phyloP scores from a whole-genome alignment of 2,329 filamentous ascomycete genomes.

The Hymenoscyphus albidus region DNA sequence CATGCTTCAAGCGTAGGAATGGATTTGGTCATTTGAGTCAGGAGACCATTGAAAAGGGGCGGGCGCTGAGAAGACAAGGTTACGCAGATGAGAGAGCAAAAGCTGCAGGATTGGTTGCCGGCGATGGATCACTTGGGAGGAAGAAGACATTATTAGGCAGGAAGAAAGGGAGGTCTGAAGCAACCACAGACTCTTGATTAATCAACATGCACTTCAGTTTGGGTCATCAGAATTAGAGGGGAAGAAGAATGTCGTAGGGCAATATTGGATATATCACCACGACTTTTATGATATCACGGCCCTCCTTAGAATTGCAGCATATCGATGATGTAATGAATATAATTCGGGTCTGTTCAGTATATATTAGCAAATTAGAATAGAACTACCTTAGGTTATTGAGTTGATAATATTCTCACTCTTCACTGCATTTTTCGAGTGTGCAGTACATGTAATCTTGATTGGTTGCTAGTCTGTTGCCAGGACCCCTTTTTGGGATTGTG shows the following conservation, averaged over 20 bases:
- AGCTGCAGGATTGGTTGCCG: constrained; percentile 11
- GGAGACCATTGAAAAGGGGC: constrained; percentile 71
- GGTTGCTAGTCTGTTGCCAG: neutral
- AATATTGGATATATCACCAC: constrained; percentile 12
- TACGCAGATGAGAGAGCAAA: constrained; percentile 35
- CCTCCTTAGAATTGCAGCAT: constrained; percentile 5
- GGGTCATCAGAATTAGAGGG: neutral
- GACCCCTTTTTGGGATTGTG: neutral
- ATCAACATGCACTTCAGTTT: neutral
- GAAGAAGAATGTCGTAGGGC: neutral
- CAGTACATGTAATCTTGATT: neutral
- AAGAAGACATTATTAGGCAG: constrained; percentile 12
- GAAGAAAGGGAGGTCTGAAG: constrained; percentile 4
- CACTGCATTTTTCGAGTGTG: neutral
- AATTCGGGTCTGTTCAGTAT: constrained; percentile 4
- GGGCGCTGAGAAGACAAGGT: constrained; percentile 60
- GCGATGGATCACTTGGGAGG: neutral
- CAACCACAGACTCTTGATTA: neutral
- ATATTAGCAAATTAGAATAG: constrained; percentile 1
- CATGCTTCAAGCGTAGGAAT: constrained; percentile 75
- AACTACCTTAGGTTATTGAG: neutral
- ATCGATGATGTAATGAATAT: constrained; percentile 11
- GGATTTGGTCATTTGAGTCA: constrained; percentile 80
- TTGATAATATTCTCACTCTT: neutral
- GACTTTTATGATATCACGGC: constrained; percentile 12